Evolutionary conservation across 495 filamentous ascomycete species (phyloP), one percentile per base, ranked within the genome.

Genomic region (Pyrenula massariospora): DNA sequence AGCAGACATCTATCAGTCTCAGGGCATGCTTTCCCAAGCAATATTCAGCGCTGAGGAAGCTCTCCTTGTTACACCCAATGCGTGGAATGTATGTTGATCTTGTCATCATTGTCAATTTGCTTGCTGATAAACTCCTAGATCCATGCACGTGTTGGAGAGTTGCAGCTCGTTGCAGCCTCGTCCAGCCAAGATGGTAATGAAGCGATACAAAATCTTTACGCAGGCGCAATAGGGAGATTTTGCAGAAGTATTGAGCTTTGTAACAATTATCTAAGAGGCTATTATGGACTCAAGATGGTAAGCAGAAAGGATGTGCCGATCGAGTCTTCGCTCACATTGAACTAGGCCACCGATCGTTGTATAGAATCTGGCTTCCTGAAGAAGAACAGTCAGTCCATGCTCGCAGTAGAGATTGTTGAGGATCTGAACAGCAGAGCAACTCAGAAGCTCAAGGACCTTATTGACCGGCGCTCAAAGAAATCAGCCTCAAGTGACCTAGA

Each of bases 21-120:
- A 90, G 63, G 87, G 86, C 3, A 69, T 89, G 62, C 87, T 85
- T 61, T 67, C 80, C 21, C 92, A 96, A 66, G 89, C 91, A 31
- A 81, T 92, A 51, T 97, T 85, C 68, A 84, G 91, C 59, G 72
- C 95, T 42, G 94, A 98, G 65, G 93, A 97, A 66, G 88, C 93
- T 48, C 66, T 98, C 25, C 71, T 97, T 36, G 76, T 95, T 57
- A 80, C 82, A n/a, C 92, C 93, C 10, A 91, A 94, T 73, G 88
- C 93, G 24, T 98, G 94, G 89, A 96, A 89, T 77, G 89, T 93
- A 68, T 62, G 86, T 72, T 52, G 47, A 36, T 36, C 51, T 65
- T 52, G 53, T 50, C 52, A 52, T 24, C 51, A 23, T 50, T 36
- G 47, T 24, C 48, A 21, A 48, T 36, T 52, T 52, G 53, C 21